Evolutionary conservation across 805 yeast species (phyloP), one percentile per base, ranked within the genome.

Genomic region (Blastobotrys robertii): DNA sequence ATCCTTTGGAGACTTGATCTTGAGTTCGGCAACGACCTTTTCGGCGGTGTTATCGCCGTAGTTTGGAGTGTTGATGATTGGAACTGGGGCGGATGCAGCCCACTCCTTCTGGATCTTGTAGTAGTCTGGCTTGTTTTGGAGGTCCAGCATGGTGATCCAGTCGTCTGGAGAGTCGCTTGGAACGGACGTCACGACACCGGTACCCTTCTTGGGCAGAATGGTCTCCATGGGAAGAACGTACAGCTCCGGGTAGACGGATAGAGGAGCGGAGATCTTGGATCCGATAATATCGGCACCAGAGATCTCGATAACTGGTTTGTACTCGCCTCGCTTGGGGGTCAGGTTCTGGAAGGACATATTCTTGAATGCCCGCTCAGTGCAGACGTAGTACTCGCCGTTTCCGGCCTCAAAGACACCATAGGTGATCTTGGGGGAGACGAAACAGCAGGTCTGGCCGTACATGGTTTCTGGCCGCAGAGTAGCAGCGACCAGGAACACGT

Each of bases 101-200:
- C 97, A 92, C 48, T 80, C 87, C 55, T 78, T 73, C 48, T 88
- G 73, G 58, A 90, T 84, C 43, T 79, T 76, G 63, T 90, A 88
- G 64, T 79, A 90, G 57, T 86, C 97, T 29, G 97, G 83, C 69
- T 90, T 90, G 70, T 85, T 79, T 55, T 74, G 73, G 55, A 92
- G 74, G 53, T 92, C 98, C 56, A 71, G 72, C 39, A 82, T 75
- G 47, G 96, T 92, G 65, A 90, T 79, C 60, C 58, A 92, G 70
- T 92, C 98, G 69, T 92, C 98, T 48, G 98, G 97, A 45, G 97
- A 88, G 65, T 88, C 96, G n/a, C 95, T 81, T 49, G 97, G 98
- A 50, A 88, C 97, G 71, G 96, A 92, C 4, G 97, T 90, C 45
- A 92, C 98, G 37, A 92, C 97, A 71, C 97, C 98, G 37, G 97